These are phyloP conservation scores for Rhodotorula paludigena DNA, from an alignment of 768 basidiomycete genomes.

Conservation along the genomic window DNA sequence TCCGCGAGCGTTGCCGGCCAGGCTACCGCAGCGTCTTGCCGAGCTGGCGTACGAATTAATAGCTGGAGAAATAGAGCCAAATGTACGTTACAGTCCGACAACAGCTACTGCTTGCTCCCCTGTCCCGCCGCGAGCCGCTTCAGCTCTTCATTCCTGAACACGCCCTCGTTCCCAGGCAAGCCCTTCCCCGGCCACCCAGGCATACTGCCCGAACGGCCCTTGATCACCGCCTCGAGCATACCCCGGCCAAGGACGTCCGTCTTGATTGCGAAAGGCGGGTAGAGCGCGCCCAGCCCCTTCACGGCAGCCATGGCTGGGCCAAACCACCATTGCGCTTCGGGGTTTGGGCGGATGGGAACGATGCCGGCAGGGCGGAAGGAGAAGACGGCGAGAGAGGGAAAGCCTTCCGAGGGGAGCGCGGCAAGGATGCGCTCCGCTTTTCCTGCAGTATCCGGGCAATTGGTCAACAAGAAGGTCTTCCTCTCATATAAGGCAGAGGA, in stretches of 20 bases:
- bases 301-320: neutral
- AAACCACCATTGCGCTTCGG: neutral
- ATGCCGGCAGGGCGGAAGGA: slow-evolving; percentile 33
- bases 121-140: slow-evolving; percentile 24
- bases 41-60: no score
- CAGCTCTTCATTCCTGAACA: slow-evolving; percentile 24
- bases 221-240: slow-evolving; percentile 14
- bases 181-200: slow-evolving; percentile 31
- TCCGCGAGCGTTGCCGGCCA: no score
- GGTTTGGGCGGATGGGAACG: slow-evolving; percentile 6
- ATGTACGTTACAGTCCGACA: no score
- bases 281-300: neutral
- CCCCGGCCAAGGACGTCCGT: slow-evolving; percentile 17
- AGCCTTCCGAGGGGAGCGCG: neutral
- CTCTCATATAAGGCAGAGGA: neutral
- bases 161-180: slow-evolving; percentile 9
- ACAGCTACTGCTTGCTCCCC: no score
- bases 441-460: neutral
- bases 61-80: no score
- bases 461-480: no score
- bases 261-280: neutral
- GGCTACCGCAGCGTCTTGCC: no score
- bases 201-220: slow-evolving; percentile 4
- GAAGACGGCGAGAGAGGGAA: slow-evolving; percentile 8
- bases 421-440: slow-evolving; percentile 4